phyloP scores from a whole-genome alignment of 164 flowering plant genomes.

The Malania oleifera region DNA sequence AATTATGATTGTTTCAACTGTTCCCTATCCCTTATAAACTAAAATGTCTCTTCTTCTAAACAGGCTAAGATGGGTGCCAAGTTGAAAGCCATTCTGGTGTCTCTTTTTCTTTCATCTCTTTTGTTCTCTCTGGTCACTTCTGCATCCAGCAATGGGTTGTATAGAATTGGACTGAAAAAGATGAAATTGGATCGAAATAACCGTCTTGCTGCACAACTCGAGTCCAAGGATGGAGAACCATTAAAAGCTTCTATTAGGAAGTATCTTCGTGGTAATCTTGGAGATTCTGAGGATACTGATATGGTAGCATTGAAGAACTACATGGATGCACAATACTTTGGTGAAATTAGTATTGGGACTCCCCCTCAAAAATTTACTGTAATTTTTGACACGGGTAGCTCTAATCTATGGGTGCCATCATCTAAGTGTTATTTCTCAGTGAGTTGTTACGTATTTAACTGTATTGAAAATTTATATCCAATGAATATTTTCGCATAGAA shows the following conservation, averaged over 20 bases:
- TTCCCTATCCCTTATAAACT: no score
- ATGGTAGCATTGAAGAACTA: constrained; percentile 68
- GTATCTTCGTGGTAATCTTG: constrained; percentile 37
- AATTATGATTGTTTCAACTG: not conserved
- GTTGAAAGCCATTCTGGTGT: constrained; percentile 11
- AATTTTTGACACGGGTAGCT: constrained; percentile 85
- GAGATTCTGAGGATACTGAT: constrained; percentile 43
- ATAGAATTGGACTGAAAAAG: constrained; percentile 58
- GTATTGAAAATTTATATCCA: not conserved
- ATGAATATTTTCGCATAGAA: not conserved
- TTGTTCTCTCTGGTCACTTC: constrained; percentile 21
- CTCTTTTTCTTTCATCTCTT: constrained; percentile 19
- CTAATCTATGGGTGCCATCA: constrained; percentile 92
- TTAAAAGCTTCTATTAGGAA: constrained; percentile 30
- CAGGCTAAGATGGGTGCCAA: constrained; percentile 29
- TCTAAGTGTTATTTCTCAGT: constrained; percentile 67
- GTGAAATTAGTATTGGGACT: constrained; percentile 78
- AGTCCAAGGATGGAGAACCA: constrained; percentile 29
- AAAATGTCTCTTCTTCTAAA: not conserved
- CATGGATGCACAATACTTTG: constrained; percentile 89
- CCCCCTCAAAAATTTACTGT: constrained; percentile 92
- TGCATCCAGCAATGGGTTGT: constrained; percentile 31
- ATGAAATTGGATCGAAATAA: constrained; percentile 39
- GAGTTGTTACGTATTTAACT: constrained; percentile 15
- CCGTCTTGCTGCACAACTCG: constrained; percentile 43